Evolutionary conservation across 805 yeast genomes (phyloP), one percentile per base, ranked within the genome.

Genomic region (Yamadazyma takamatsuzukensis): DNA sequence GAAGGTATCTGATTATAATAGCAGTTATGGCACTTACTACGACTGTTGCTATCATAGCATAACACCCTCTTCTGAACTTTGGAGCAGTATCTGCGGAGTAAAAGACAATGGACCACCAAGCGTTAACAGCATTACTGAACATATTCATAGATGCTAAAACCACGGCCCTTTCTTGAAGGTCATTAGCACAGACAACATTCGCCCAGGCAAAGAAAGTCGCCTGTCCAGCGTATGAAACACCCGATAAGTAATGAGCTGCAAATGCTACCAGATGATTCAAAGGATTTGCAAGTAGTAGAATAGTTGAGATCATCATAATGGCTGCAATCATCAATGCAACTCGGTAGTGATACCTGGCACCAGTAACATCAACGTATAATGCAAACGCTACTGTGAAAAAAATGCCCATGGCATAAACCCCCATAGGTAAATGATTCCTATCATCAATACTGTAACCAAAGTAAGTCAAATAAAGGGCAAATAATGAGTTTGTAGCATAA

Each of bases 101-200:
- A 45, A 78, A 74, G 3, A 77, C 30, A 12, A 78, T 38, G 1
- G 76, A 64, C 80, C 81, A 76, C 82, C 82, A 77, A 2, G 81
- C 79, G 48, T 76, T 77, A 6, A 76, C 76, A 2, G 80, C 78
- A 44, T 74, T 70, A 18, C 77, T 70, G 51, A 75, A 74, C 79
- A 76, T 75, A 51, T 76, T 76, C 81, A 77, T 76, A 0, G 80
- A 74, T 0, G 80, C 84, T 30, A 79, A 56, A 1, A 77, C 80
- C 29, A 79, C 61, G 0, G 84, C 81, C 47, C 84, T 64, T 45
- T 76, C 81, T 56, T 79, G 77, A 16, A 74, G 51, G 50, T 80
- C 85, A 40, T 73, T 65, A 19, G 70, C 65, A 40, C 80, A 74
- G 1, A 75, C 73, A 29, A 74, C 59, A 43, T 78, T 77, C 3